phyloP scores from a whole-genome alignment of 768 basidiomycete species.

The Lyophyllum decastes region DNA sequence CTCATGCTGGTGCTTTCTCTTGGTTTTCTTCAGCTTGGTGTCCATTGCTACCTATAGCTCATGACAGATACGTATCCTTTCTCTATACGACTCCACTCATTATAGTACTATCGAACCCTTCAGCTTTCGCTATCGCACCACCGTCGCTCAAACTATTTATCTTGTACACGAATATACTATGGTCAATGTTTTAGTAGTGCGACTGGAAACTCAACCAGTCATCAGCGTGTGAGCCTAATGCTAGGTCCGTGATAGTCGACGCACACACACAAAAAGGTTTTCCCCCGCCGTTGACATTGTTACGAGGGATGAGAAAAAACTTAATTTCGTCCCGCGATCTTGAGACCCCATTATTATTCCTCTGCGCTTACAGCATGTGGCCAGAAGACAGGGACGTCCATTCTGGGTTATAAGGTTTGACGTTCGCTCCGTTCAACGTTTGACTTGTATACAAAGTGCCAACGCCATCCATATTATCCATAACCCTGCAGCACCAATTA shows the following conservation, averaged over 20 bases:
- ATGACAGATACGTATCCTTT: slow-evolving; percentile 37
- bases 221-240: slow-evolving; percentile 24
- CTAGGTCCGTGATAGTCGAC: slow-evolving; percentile 13
- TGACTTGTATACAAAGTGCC: slow-evolving; percentile 16
- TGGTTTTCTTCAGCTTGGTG: slow-evolving; percentile 14
- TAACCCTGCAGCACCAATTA: slow-evolving; percentile 44
- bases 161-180: slow-evolving; percentile 34
- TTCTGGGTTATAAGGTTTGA: slow-evolving; percentile 19
- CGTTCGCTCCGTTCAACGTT: slow-evolving; percentile 14
- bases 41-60: slow-evolving; percentile 25
- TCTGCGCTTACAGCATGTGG: slow-evolving; percentile 16
- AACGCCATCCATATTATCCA: slow-evolving; percentile 41
- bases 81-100: slow-evolving; percentile 26
- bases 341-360: slow-evolving; percentile 15
- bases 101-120: slow-evolving; percentile 23
- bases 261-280: slow-evolving; percentile 10
- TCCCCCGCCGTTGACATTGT: neutral
- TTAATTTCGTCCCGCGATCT: slow-evolving; percentile 10
- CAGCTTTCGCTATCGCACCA: slow-evolving; percentile 29
- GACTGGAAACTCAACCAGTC: slow-evolving; percentile 3
- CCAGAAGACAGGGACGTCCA: slow-evolving; percentile 15
- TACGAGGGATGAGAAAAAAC: slow-evolving; percentile 12
- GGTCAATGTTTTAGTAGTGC: slow-evolving; percentile 22
- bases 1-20: slow-evolving; percentile 25
- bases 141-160: slow-evolving; percentile 28